These are phyloP conservation scores for Lasiosphaeria miniovina DNA, from an alignment of 495 filamentous ascomycete genomes.

Conservation along the genomic window DNA sequence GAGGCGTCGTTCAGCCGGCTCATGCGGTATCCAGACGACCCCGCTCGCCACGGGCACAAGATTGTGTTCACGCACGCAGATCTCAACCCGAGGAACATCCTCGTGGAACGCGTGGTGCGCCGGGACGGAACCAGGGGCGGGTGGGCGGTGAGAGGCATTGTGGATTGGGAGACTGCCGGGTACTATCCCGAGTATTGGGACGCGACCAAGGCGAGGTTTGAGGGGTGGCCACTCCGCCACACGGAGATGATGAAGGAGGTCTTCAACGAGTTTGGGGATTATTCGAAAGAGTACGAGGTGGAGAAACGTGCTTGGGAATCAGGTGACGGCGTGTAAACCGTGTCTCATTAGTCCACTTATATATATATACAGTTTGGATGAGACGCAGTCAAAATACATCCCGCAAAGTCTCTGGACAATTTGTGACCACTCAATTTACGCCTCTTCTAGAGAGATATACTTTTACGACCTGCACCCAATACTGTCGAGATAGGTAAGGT, in stretches of 20 bases:
- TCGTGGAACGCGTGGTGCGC: constrained; percentile 27
- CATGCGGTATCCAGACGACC: constrained; percentile 28
- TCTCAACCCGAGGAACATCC: constrained; percentile 45
- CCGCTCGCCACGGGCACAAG: constrained; percentile 28
- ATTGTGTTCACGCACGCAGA: constrained; percentile 48
- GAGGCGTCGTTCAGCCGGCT: constrained; percentile 33
- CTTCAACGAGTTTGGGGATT: constrained; percentile 28
- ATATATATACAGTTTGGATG: no score
- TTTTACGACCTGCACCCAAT: no score
- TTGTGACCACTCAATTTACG: no score
- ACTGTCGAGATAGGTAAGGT: no score
- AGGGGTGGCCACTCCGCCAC: constrained; percentile 25
- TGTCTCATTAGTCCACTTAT: no score
- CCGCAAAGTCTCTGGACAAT: no score
- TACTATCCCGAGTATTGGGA: constrained; percentile 57
- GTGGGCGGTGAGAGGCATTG: constrained; percentile 32
- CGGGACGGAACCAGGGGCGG: constrained; percentile 19
- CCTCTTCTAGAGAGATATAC: no score
- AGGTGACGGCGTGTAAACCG: constrained; percentile 8
- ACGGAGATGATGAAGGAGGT: constrained; percentile 21
- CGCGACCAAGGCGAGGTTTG: constrained; percentile 32
- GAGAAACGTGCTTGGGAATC: constrained; percentile 25
- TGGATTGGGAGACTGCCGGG: constrained; percentile 49
- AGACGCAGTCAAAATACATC: no score
- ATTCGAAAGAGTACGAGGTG: constrained; percentile 28